Evolutionary conservation across 805 yeast species (phyloP), one percentile per base, ranked within the genome.

Genomic region (Monosporozyma aerobia): DNA sequence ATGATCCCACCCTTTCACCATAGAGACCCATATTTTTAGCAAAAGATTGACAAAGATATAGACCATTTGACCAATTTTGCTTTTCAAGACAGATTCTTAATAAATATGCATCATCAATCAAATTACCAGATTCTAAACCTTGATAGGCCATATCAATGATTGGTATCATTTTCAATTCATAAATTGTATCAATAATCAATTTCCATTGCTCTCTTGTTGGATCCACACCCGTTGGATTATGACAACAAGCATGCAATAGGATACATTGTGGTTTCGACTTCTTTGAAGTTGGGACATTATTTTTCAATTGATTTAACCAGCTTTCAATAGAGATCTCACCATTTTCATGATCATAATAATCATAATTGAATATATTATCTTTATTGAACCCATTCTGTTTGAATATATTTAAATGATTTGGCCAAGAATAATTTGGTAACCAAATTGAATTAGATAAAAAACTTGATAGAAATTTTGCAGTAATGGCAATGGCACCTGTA

Each of bases 171-270:
- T 77, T 72, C 66, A 80, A 79, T 48, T 74, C 68, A 60, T 78
- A 71, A 43, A 87, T 66, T 35, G 83, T 80, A 48, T 83, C 80
- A 61, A 87, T 75, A 41, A 92, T 87, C 67, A 77, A 71, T 56
- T 78, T 75, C 97, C 96, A 90, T 67, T 90, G 88, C 57, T 81
- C 87, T 29, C 72, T 70, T 16, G 88, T 81, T 56, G 95, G 94
- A 67, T 90, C 97, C 68, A 90, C 82, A 58, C 97, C 98, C 19
- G 97, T 92, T 52, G 98, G 98, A 75, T 90, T 92, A 74, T 90
- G 97, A 63, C 97, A 94, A 68, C 97, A 90, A 8, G 96, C 96
- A 70, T 90, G 98, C 55, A 90, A 77, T 53, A 90, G 75, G 23
- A 90, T 83, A 41, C 56, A 48, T 16, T 53, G 54, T 7, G 44